A percentile compares a stretch with the other conserved stretches of the same genome.
Conservation (phyloP, 768 basidiomycete species). For the Leccinum variicolor region DNA sequence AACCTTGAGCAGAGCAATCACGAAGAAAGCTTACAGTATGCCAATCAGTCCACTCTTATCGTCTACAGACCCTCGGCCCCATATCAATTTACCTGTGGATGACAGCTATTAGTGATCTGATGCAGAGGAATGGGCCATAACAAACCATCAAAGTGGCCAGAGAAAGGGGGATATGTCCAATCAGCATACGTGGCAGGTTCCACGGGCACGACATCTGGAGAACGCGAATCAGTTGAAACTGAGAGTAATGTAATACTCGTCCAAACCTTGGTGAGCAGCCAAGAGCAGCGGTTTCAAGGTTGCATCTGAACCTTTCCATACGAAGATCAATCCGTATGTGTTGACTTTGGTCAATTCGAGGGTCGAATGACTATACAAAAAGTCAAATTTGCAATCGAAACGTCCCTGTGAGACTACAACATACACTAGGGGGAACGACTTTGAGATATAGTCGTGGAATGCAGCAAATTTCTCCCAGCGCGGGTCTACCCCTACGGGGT, state of each 20-base stretch:
- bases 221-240: background rate
- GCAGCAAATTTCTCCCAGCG: slow-evolving; percentile 52
- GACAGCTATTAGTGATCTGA: background rate
- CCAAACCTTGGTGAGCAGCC: slow-evolving; percentile 50
- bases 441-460: slow-evolving; percentile 54
- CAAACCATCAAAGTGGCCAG: slow-evolving; percentile 56
- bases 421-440: slow-evolving; percentile 62
- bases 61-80: slow-evolving; percentile 50
- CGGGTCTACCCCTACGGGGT: slow-evolving; percentile 43
- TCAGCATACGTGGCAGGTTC: slow-evolving; percentile 48
- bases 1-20: background rate
- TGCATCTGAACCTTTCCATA: slow-evolving; percentile 51
- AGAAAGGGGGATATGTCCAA: slow-evolving; percentile 64
- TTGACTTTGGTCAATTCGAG: slow-evolving; percentile 57
- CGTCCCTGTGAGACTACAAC: slow-evolving; percentile 7
- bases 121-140: background rate
- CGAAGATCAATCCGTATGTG: slow-evolving; percentile 57
- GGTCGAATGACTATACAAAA: slow-evolving; percentile 39
- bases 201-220: slow-evolving; percentile 66
- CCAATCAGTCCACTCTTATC: slow-evolving; percentile 68
- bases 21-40: slow-evolving; percentile 43
- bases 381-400: background rate
- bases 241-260: background rate
- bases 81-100: slow-evolving; percentile 35
- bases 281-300: slow-evolving; percentile 55